phyloP scores from a whole-genome alignment of 129 eudicot species.

The Pittosporum tobira region DNA sequence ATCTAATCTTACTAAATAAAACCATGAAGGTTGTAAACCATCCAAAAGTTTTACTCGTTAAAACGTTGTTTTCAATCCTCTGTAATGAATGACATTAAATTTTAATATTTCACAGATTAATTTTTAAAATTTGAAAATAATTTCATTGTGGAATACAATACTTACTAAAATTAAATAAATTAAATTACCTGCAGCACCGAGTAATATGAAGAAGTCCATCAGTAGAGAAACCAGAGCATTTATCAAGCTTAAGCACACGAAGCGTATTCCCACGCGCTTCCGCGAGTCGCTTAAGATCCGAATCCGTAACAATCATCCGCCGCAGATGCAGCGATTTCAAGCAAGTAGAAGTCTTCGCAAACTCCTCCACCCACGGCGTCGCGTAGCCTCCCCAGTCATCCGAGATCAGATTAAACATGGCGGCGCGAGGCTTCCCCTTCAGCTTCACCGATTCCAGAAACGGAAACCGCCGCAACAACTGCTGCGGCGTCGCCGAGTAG shows the following conservation, averaged over 20 bases:
- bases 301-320: slow-evolving; percentile 69
- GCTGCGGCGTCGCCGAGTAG: slow-evolving; percentile 59
- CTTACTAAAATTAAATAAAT: neutral
- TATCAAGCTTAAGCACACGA: slow-evolving; percentile 59
- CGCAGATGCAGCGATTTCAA: slow-evolving; percentile 59
- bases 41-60: too few relatives aligned
- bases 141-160: too few relatives aligned
- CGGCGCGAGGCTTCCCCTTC: slow-evolving; percentile 89
- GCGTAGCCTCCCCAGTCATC: slow-evolving; percentile 89
- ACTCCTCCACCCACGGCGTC: slow-evolving; percentile 66
- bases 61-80: too few relatives aligned
- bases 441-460: slow-evolving; percentile 55
- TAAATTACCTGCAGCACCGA: slow-evolving; percentile 51
- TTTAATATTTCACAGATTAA: too few relatives aligned
- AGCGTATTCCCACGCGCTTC: slow-evolving; percentile 40
- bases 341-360: slow-evolving; percentile 31
- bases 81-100: too few relatives aligned
- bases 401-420: slow-evolving; percentile 78
- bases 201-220: slow-evolving; percentile 51
- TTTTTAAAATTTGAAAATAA: neutral
- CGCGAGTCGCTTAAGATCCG: slow-evolving; percentile 53
- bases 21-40: too few relatives aligned
- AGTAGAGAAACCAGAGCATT: slow-evolving; percentile 70
- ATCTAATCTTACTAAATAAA: too few relatives aligned
- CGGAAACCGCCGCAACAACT: slow-evolving; percentile 42